Conservation (phyloP, 2,329 filamentous ascomycete genomes). For the Diaporthe eres region DNA sequence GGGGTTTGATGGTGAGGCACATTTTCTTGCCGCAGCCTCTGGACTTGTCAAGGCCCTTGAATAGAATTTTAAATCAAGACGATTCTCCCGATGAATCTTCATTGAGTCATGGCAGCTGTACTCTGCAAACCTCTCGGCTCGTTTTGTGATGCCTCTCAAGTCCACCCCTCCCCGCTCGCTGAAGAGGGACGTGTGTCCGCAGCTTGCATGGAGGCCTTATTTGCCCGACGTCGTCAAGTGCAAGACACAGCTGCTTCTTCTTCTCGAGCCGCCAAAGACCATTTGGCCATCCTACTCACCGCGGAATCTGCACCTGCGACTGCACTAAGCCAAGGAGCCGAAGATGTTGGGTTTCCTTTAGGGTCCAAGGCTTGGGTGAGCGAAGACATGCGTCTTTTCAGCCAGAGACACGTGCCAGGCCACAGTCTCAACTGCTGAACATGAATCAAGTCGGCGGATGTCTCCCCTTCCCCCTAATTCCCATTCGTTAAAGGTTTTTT, state of each 20-base stretch:
- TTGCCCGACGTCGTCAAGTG: neutral
- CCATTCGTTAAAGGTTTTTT: neutral
- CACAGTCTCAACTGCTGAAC: neutral
- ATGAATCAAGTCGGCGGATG: neutral
- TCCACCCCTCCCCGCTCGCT: neutral
- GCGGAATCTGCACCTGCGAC: neutral
- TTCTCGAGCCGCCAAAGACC: neutral
- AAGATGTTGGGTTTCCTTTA: neutral
- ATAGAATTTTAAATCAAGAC: neutral
- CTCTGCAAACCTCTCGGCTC: too few relatives aligned
- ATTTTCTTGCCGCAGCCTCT: slow-evolving; percentile 54
- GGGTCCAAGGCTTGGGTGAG: neutral
- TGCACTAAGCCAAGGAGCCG: neutral
- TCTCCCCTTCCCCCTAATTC: neutral
- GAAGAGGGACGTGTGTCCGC: neutral
- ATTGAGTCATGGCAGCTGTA: neutral
- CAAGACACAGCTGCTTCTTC: too few relatives aligned
- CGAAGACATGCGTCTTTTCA: neutral
- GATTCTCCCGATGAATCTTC: neutral
- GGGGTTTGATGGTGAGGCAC: slow-evolving; percentile 91
- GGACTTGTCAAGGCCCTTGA: neutral
- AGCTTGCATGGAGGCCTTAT: neutral
- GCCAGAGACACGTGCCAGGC: neutral
- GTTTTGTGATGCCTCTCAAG: neutral
- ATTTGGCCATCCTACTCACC: neutral